Base-by-base conservation (phyloP, 805 yeast genomes). In the Hemisphaericaspora nanyangensis region DNA sequence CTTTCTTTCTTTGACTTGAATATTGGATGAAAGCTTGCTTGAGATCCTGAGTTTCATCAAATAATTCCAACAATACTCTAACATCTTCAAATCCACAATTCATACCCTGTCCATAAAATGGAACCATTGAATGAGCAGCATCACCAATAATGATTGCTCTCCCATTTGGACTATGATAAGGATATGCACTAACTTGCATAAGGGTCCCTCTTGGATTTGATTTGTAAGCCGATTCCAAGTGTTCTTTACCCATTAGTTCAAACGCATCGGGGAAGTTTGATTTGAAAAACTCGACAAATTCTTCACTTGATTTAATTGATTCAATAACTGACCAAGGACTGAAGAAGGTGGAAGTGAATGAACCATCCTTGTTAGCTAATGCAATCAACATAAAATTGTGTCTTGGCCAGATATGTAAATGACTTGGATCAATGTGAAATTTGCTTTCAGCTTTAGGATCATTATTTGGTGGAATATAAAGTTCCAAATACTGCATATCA, bases 71-170 rank as follows among this genome's bases (percentile, higher is more conserved):
- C 37, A 90, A 63, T 1, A 81, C 77, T 41, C 80, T 67, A 17
- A 90, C 90, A 51, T 91, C 97, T 60, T 90, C 97, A 58, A 90
- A 84, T 1, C 97, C 97, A 56, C 95, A 86, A 59, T 90, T 90
- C 91, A 90, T 84, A 5, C 97, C 97, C 59, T 90, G 97, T 7
- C 97, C 97, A 55, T 89, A 90, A 59, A 90, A 90, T n/a, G 97
- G 97, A 5, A 90, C 97, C 96, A 89, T 90, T 20, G 93, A 79
- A 62, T 90, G 97, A 0, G 97, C 95, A 1, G 97, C 95, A 58
- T 90, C 97, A 5, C 97, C 97, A 20, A 90, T 63, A 10, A 90
- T 63, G 7, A 90, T 64, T 12, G 80, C 80, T 41, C 76, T 74
- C 34, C 80, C 85, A 30, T 69, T 58, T 33, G 70, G 69, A 40